Conservation (phyloP, 192 early-diverging fungal species). For the Diversispora epigaea region DNA sequence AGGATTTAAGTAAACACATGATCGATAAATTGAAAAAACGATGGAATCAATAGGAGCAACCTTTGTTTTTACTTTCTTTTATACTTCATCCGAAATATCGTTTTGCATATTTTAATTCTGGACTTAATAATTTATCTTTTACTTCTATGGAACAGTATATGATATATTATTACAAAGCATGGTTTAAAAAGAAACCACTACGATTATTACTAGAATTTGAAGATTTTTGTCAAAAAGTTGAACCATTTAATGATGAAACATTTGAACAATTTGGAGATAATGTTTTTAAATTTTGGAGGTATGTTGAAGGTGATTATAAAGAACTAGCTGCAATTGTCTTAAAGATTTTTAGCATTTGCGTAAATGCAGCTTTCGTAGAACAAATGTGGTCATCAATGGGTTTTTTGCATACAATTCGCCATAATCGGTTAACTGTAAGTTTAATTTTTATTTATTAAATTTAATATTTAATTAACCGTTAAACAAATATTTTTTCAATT, state of each 20-base stretch:
- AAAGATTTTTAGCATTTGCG: constrained; percentile 8
- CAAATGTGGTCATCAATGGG: not conserved
- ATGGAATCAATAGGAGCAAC: not conserved
- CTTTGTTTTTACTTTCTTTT: not conserved
- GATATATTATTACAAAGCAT: constrained; percentile 1
- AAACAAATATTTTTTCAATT: too few species aligned
- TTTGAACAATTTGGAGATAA: too few species aligned
- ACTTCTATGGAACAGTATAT: not conserved
- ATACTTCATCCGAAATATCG: not conserved
- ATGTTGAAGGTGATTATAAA: constrained; percentile 7
- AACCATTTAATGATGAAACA: constrained; percentile 12
- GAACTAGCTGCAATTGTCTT: constrained; percentile 1
- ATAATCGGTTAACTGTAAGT: constrained; percentile 1
- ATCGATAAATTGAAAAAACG: not conserved
- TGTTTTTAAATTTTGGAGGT: constrained; percentile 9
- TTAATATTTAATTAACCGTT: too few species aligned
- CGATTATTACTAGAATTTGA: constrained; percentile 2
- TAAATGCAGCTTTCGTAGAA: not conserved
- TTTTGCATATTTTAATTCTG: constrained; percentile 7
- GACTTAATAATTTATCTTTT: constrained; percentile 1
- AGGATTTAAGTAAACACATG: not conserved
- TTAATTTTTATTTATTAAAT: too few species aligned
- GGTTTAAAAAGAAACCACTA: not conserved
- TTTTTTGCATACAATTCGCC: not conserved
- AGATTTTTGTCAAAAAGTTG: not conserved